Evolutionary conservation across 2,329 filamentous ascomycete genomes (phyloP), one percentile per base, ranked within the genome.

Genomic region (Leptoxyphium fumago): DNA sequence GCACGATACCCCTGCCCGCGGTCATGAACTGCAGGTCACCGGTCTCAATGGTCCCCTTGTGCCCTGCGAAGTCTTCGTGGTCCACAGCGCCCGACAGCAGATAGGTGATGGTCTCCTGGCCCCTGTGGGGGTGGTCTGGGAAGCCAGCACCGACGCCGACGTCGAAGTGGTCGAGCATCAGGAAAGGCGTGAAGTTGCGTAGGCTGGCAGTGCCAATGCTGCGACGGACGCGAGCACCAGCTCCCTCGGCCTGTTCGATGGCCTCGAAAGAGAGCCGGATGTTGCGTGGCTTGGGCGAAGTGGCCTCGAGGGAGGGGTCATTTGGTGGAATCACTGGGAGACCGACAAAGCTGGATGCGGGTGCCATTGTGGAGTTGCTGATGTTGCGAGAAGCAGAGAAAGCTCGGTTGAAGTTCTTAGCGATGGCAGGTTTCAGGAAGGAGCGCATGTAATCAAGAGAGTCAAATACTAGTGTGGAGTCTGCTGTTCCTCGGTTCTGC

Each of bases 1-100:
- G 91, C 63, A 95, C 83, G 55, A 96, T 93, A 38, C 89, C 89
- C 15, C 74, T 71, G 3, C 89, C 89, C 1, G 89, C 89, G 0
- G 89, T 95, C 91, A 96, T 96, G 72, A 96, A 96, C 61, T 96
- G 89, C 40, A 96, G 67, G 60, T 95, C 89, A n/a, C 89, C 89
- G 0, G 82, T 66, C 48, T 81, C 73, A 53, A 96, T 85, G 2
- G 83, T 91, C 46, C 89, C 91, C 41, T 74, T 74, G 67, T 91
- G 80, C 10, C 87, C 87, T 2, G 84, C 80, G 54, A 94, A 94
- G 63, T 94, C 87, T 66, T 94, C 87, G 59, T 94, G 87, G 65
- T 94, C 86, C 46, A 94, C 78, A 2, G 76, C 84, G 51, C 89
- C 89, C 11, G 74, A 67, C n/a, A 96, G 72, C 28, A 96, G 72